Evolutionary conservation across 148 eudicot species (phyloP), one percentile per base, ranked within the genome.

Genomic region (Chenopodium suecicum): DNA sequence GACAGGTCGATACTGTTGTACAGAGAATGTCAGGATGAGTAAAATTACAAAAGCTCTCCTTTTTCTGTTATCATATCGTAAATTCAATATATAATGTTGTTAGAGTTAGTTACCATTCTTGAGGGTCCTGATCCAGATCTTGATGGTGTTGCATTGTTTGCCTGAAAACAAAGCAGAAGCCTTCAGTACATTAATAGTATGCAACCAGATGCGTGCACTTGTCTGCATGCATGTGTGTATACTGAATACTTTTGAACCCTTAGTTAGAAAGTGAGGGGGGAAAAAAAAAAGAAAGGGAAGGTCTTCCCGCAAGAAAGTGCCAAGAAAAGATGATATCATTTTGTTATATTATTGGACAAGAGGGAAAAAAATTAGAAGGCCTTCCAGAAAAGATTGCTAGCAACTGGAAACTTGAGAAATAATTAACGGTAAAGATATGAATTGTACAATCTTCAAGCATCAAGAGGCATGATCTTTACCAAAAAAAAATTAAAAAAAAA

Each of bases 51-150:
- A 50, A 79, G 47, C 48, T 5, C 44, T 14, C 41, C n/a, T 3
- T 19, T 68, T 29, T 44, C 70, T 23, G 62, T 12, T 62, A 17
- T 62, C 9, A 41, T 7, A 62, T 44, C 52, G 29, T 4, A 50
- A 46, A 27, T 81, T 58, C 20, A 67, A 47, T 34, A 29, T 47
- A 66, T 23, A 70, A 63, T 75, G 78, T 0, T 29, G 66, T 17
- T 2, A 37, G 41, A 84, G 62, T 65, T 2, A 82, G 82, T 58
- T 74, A 94, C 98, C 98, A 93, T 95, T 73, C 98, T 86, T 34
- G 98, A 91, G 70, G 91, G 90, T 85, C 95, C 97, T 81, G 95
- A 95, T 79, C 98, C 91, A 86, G 92, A 83, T 80, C 90, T 88
- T 79, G 92, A 83, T 50, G 91, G 90, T 54, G 88, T 81, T 76